Base-by-base conservation (phyloP, 345 rosid species). In the Populus simonii region DNA sequence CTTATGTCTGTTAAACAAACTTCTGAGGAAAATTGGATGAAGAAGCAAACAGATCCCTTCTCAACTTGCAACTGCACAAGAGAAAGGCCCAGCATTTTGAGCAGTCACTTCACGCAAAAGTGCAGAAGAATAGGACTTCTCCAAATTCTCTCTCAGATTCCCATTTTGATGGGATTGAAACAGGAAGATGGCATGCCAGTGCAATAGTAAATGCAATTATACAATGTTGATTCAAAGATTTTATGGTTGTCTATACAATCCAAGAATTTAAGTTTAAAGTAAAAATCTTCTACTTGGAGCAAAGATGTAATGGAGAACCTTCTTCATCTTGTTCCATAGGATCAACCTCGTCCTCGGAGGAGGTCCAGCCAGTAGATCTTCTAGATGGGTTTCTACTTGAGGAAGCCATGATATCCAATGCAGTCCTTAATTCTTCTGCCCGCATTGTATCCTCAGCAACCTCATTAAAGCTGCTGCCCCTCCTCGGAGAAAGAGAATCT, bases 261-360 rank as follows among this genome's bases (percentile, higher is more conserved):
- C 25, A 59, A 9, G 29, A n/a, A n/a, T 59, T 23, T 59, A 59
- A 59, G 27, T 57, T n/a, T n/a, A 9, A 59, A 23, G 62, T 57
- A 59, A 23, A 59, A 76, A 35, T 27, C 57, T 47, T 39, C 17
- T 74, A 45, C 22, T 20, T 49, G 70, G 35, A 63, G 57, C 65
- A 79, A 59, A 80, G 36, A 68, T 65, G 75, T 53, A 38, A 57
- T 8, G 41, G 36, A 79, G 29, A 73, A 94, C 94, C 97, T 88
- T 89, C 98, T 76, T 86, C 90, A 66, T 89, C 92, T 71, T 86
- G 87, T 12, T 90, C 96, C 94, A 89, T 90, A 70, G 86, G 89
- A 85, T 92, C 98, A 78, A 78, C 91, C 81, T 96, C 98, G 33
- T 96, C 98, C 45, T 96, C 98, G 17, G 92, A 91, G 71, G 97